These are phyloP conservation scores for Pterothamnion heteromorphum DNA, from an alignment of 31 red algal genomes.

Conservation along the genomic window DNA sequence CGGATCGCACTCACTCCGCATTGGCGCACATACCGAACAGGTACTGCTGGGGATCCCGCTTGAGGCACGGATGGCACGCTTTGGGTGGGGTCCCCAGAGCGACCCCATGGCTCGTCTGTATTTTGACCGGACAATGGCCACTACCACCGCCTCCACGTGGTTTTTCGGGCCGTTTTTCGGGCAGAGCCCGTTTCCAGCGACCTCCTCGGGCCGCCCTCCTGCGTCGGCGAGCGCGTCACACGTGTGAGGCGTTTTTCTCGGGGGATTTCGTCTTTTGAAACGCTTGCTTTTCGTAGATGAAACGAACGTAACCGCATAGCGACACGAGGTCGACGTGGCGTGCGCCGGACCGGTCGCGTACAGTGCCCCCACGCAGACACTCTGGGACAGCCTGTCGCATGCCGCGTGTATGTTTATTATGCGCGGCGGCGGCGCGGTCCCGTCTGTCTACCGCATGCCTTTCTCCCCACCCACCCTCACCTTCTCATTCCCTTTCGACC, in stretches of 20 bases:
- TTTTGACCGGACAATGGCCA: conserved; percentile 36
- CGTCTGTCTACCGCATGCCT: background rate
- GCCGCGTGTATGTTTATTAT: too few species aligned
- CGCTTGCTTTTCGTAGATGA: background rate
- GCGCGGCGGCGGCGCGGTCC: background rate
- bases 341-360: background rate
- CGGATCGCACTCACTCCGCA: conserved; percentile 29
- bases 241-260: background rate
- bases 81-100: conserved; percentile 38
- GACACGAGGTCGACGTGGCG: background rate
- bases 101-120: conserved; percentile 38
- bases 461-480: background rate
- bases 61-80: conserved; percentile 11
- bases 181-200: background rate
- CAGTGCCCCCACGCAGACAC: background rate
- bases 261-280: background rate
- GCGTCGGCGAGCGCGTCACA: background rate
- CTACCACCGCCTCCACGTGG: background rate
- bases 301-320: background rate
- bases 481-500: background rate
- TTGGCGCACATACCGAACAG: conserved; percentile 46
- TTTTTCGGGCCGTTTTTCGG: background rate
- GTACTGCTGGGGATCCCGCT: conserved; percentile 16
- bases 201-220: background rate
- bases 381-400: background rate